Base-by-base conservation (phyloP, 495 filamentous ascomycete species). In the Penicillium parvum region DNA sequence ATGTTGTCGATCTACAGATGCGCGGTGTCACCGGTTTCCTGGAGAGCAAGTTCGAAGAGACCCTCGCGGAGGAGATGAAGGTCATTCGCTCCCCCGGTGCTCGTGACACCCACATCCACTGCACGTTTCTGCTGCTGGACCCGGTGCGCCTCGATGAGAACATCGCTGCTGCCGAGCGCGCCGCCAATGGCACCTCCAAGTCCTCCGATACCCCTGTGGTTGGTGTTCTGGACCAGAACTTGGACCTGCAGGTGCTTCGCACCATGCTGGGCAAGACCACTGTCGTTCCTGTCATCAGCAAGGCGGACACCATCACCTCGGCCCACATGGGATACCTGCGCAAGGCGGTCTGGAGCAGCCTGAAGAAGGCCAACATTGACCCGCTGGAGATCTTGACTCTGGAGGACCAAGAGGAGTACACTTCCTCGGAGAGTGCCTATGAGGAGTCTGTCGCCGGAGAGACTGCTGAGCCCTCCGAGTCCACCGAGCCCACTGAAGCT, bases 11-110 rank as follows among this genome's bases (percentile, higher is more conserved):
- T 64, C 73, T 97, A 37, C 92, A 98, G 65, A 71, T 98, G 44
- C 85, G 90, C 38, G 88, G 90, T 48, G 89, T 96, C 65, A 82
- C 85, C 18, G 77, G 83, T 9, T 98, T 98, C 72, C 71, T 98
- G 40, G 92, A 98, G 69, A 90, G 85, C 65, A 98, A 97, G 63
- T 98, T 98, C 49, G 90, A 97, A 62, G 94, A 98, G 58, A 97
- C 92, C 0, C 90, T 97, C 61, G 83, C 81, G 23, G 92, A 98
- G 68, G 92, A 98, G 74, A 95, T 94, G 77, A 96, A 96, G 72
- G 90, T 98, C 25, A 71, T 95, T 35, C 84, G 92, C 50, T 87
- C 90, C 38, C 90, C 92, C 14, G 92, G 90, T 47, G 85, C 86
- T 55, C 86, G 86, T 52, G 92, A 98, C 73, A 95, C 91, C 32